phyloP scores from a whole-genome alignment of 2,329 filamentous ascomycete species.

The Pseudogymnoascus sp. region DNA sequence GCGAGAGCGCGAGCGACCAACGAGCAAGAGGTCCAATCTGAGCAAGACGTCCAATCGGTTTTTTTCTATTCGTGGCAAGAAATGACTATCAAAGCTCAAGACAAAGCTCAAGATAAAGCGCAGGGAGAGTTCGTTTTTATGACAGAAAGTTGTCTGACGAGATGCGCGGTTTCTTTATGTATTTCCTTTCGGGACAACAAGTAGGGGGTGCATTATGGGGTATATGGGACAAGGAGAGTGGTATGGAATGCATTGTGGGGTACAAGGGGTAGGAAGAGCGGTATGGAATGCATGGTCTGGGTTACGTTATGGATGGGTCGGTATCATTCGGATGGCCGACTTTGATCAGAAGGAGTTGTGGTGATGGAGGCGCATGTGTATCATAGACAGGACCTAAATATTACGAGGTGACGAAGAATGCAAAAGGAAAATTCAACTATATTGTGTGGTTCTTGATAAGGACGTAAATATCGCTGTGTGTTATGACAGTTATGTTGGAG shows the following conservation, averaged over 20 bases:
- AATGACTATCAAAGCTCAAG: neutral
- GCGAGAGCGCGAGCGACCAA: neutral
- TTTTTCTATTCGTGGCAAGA: neutral
- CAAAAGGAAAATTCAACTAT: neutral
- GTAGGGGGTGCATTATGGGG: neutral
- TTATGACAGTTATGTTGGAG: neutral
- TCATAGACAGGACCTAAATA: slow-evolving; percentile 14
- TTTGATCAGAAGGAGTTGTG: neutral
- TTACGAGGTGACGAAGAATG: slow-evolving; percentile 7
- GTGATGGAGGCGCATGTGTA: neutral
- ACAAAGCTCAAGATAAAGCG: neutral
- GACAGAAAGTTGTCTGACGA: neutral
- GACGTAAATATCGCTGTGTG: neutral
- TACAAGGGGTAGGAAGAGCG: neutral
- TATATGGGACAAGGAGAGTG: neutral
- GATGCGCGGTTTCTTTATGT: neutral
- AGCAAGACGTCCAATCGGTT: neutral
- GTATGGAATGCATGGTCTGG: neutral
- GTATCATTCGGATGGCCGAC: neutral
- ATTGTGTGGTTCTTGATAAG: neutral
- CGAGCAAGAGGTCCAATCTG: neutral
- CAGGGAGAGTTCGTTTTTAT: neutral
- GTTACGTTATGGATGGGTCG: neutral
- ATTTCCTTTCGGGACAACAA: neutral
- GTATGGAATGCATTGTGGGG: neutral